Evolutionary conservation across 2,329 filamentous ascomycete species (phyloP).

Genomic region (Myotisia sp.): DNA sequence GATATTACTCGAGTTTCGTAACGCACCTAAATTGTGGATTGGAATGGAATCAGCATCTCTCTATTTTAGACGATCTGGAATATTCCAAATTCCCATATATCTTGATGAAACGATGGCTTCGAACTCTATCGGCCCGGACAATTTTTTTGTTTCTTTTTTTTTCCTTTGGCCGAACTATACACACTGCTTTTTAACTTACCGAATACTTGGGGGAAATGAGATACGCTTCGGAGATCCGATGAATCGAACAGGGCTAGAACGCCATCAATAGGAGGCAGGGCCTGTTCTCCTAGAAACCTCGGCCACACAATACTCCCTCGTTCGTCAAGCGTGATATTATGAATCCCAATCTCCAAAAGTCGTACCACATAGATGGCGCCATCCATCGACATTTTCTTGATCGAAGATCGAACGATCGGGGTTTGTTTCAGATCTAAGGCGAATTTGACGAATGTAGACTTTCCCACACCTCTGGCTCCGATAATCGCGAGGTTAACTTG

Average conservation of each 20-base stretch:
- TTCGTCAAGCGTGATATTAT: constrained; percentile 37
- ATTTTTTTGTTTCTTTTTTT: no score
- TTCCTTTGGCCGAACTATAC: not conserved
- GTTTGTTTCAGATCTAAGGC: constrained; percentile 40
- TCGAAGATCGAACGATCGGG: constrained; percentile 27
- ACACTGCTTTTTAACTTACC: no score
- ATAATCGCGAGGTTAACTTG: constrained; percentile 47
- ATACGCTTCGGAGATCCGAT: constrained; percentile 59
- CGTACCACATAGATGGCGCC: constrained; percentile 42
- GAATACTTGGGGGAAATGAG: constrained; percentile 58
- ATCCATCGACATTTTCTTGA: constrained; percentile 44
- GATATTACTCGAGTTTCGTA: constrained; percentile 52
- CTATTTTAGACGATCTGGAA: no score
- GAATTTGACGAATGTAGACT: constrained; percentile 45
- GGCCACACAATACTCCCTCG: constrained; percentile 39
- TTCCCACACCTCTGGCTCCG: constrained; percentile 41
- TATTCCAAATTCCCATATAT: no score
- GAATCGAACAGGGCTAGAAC: constrained; percentile 81
- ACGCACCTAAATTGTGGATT: constrained; percentile 48
- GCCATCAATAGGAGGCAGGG: constrained; percentile 64
- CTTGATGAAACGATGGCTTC: no score
- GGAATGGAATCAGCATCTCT: constrained; percentile 10
- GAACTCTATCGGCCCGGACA: no score
- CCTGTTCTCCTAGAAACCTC: constrained; percentile 44
- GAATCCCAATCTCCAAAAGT: constrained; percentile 41